These are phyloP conservation scores for Penicillium pancosmium DNA, from an alignment of 495 filamentous ascomycete species.

Conservation along the genomic window DNA sequence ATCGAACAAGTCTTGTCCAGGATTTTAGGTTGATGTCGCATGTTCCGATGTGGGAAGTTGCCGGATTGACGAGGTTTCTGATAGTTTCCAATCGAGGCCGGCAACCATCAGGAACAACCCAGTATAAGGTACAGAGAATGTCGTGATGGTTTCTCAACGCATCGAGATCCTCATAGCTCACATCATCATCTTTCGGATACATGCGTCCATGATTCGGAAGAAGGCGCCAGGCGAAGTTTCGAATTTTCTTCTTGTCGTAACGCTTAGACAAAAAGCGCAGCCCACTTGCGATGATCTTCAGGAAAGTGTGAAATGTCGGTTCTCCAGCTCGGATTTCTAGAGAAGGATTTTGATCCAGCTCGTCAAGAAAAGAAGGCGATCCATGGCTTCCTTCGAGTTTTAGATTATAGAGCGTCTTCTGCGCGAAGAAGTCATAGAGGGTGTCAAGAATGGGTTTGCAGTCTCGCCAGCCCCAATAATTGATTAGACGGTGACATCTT, in stretches of 20 bases:
- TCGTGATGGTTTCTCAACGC: constrained; percentile 93
- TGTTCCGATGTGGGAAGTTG: constrained; percentile 80
- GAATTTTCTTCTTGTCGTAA: constrained; percentile 71
- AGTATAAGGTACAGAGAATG: constrained; percentile 86
- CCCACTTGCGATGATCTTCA: constrained; percentile 78
- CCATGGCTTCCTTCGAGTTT: constrained; percentile 73
- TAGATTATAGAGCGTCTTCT: constrained; percentile 70
- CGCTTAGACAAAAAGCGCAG: constrained; percentile 61
- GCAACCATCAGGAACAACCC: constrained; percentile 71
- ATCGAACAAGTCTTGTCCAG: constrained; percentile 78
- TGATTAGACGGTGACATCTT: constrained; percentile 78
- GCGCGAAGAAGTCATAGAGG: constrained; percentile 90
- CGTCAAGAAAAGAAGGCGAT: constrained; percentile 78
- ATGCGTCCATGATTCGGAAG: constrained; percentile 87
- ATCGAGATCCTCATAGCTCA: constrained; percentile 77
- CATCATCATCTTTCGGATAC: constrained; percentile 78
- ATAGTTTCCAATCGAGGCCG: constrained; percentile 73
- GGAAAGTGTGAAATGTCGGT: constrained; percentile 88
- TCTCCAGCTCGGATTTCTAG: constrained; percentile 68
- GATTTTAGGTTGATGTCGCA: constrained; percentile 80
- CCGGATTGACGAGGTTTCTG: constrained; percentile 75
- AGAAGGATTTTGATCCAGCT: constrained; percentile 63
- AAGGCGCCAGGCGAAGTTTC: constrained; percentile 74
- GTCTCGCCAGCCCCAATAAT: constrained; percentile 82
- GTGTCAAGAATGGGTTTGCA: constrained; percentile 76